Percentiles rank a stretch among this genome's conserved stretches.
phyloP scores from a whole-genome alignment of 441 rosid species.

The Dalechampia spathulata region DNA sequence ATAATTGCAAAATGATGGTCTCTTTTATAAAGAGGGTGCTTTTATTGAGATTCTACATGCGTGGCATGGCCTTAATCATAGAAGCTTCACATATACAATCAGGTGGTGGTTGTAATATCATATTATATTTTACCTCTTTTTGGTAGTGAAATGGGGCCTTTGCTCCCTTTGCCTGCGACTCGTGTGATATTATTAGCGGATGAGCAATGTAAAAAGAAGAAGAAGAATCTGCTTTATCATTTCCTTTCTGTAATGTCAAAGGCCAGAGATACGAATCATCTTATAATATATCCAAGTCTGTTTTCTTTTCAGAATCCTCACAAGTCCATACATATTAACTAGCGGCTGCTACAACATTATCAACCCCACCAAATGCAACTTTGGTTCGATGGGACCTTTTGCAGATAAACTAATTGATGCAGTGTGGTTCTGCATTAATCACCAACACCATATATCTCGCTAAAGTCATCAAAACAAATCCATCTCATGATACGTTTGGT shows the following conservation, averaged over 20 bases:
- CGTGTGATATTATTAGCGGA: not conserved
- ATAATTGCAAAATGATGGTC: constrained; percentile 23
- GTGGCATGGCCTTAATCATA: constrained; percentile 9
- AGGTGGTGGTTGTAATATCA: constrained; percentile 23
- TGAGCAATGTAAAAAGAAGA: no score
- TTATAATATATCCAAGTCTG: not conserved
- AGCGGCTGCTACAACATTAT: no score
- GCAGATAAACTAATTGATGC: no score
- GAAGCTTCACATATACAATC: constrained; percentile 15
- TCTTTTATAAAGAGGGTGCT: constrained; percentile 29
- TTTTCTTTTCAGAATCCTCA: no score
- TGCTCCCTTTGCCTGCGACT: not conserved
- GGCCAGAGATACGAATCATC: not conserved
- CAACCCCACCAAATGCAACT: no score
- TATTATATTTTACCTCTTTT: constrained; percentile 20
- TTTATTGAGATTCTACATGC: constrained; percentile 17
- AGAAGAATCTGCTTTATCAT: no score
- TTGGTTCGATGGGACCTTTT: no score
- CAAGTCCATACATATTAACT: no score
- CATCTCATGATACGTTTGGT: no score
- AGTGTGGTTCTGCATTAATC: no score
- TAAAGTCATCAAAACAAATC: no score
- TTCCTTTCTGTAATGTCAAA: constrained; percentile 2
- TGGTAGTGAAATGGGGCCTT: constrained; percentile 28
- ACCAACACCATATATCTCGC: no score